Conservation (phyloP, 345 rosid species). For the Linum trigynum region DNA sequence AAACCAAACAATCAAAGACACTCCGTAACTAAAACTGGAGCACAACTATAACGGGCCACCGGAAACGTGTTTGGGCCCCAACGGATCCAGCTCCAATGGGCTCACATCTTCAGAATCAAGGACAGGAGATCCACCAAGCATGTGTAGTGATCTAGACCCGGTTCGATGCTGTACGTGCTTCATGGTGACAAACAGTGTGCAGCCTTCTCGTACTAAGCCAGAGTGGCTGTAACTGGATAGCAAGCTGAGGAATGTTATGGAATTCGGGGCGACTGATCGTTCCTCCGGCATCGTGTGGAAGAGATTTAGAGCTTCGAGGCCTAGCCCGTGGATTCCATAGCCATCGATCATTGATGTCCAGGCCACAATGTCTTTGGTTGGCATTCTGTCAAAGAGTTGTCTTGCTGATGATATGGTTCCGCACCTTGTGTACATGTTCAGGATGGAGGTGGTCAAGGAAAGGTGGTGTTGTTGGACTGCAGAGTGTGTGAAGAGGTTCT, state of each 20-base stretch:
- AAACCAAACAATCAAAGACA: no score
- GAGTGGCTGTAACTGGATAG: slow-evolving; percentile 32
- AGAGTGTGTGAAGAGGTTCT: slow-evolving; percentile 9
- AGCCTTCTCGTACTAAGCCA: slow-evolving; percentile 27
- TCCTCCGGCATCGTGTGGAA: slow-evolving; percentile 24
- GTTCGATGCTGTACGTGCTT: background rate
- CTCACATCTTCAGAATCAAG: background rate
- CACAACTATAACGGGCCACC: no score
- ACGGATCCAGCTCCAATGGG: no score
- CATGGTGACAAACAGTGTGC: slow-evolving; percentile 1
- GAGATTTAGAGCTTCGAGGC: slow-evolving; percentile 19
- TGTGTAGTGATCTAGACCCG: background rate
- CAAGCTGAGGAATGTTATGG: slow-evolving; percentile 27
- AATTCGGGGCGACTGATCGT: slow-evolving; percentile 16
- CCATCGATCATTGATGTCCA: slow-evolving; percentile 44
- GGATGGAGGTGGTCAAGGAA: slow-evolving; percentile 17
- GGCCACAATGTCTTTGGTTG: slow-evolving; percentile 22
- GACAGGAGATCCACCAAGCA: slow-evolving; percentile 5
- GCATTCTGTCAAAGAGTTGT: slow-evolving; percentile 21
- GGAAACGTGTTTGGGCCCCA: no score
- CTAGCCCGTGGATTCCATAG: slow-evolving; percentile 28
- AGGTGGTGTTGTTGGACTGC: slow-evolving; percentile 10
- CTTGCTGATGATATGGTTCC: slow-evolving; percentile 28
- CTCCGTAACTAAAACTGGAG: no score
- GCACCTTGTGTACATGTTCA: slow-evolving; percentile 28